Conservation (phyloP, 352 stramenopile species). For the Pythium sp. region DNA sequence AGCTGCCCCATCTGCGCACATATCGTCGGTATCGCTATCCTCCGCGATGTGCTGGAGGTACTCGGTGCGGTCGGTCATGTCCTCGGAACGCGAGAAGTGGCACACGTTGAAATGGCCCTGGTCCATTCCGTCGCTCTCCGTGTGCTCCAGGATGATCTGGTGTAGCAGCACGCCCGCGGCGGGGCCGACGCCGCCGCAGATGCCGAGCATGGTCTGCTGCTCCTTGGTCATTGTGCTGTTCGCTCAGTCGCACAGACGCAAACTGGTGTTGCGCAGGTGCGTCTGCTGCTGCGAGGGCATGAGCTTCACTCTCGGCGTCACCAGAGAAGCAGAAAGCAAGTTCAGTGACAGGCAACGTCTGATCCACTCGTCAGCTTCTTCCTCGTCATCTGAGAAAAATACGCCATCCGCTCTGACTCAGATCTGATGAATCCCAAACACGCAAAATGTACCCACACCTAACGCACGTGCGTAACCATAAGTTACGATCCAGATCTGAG, state of each 20-base stretch:
- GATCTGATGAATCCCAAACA: not conserved
- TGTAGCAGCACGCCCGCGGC: slow-evolving; percentile 71
- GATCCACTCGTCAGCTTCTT: slow-evolving; percentile 4
- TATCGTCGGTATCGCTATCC: not conserved
- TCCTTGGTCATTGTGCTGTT: slow-evolving; percentile 24
- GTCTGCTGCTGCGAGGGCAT: not conserved
- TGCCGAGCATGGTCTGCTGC: slow-evolving; percentile 59
- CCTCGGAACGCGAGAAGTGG: slow-evolving; percentile 71
- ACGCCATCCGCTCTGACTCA: not conserved
- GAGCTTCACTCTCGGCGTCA: slow-evolving; percentile 6
- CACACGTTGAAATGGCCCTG: slow-evolving; percentile 65
- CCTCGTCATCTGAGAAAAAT: slow-evolving; percentile 5
- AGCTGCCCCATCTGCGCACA: not conserved
- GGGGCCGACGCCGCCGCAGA: slow-evolving; percentile 70
- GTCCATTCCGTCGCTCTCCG: slow-evolving; percentile 55
- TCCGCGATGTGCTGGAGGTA: slow-evolving; percentile 36
- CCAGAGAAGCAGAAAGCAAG: not conserved
- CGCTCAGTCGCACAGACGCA: slow-evolving; percentile 1
- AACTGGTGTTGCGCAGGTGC: not conserved
- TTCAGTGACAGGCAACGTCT: not conserved
- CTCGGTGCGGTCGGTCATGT: slow-evolving; percentile 75
- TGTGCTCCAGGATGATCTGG: slow-evolving; percentile 71
- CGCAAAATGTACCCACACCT: not conserved
- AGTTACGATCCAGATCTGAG: not conserved
- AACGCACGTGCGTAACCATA: no score